phyloP scores from a whole-genome alignment of 768 basidiomycete species.

The Phylloporus scabripes region DNA sequence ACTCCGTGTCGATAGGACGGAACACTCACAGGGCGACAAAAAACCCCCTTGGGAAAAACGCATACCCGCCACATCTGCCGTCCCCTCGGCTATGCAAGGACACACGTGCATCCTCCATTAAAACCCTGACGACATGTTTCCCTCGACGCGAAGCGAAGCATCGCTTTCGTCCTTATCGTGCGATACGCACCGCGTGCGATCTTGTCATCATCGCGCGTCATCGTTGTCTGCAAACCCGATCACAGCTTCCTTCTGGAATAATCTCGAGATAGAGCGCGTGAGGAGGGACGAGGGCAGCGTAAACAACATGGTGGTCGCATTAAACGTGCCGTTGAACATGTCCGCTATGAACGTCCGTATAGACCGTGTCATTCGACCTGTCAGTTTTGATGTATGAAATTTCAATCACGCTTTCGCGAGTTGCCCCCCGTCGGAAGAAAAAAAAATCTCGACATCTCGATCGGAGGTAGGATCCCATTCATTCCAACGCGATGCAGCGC shows the following conservation, averaged over 20 bases:
- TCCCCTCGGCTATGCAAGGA: not conserved
- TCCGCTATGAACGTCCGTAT: not conserved
- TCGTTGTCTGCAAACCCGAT: not conserved
- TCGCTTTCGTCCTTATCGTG: not conserved
- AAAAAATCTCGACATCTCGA: not conserved
- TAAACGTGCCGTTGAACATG: not conserved
- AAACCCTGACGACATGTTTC: not conserved
- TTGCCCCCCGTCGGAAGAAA: not conserved
- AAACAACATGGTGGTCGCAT: not conserved
- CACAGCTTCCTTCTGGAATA: not conserved
- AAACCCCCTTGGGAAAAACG: not conserved
- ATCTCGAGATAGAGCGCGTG: not conserved
- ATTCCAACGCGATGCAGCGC: conserved; percentile 1
- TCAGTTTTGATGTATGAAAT: not conserved
- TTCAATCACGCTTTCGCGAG: not conserved
- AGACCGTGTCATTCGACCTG: not conserved
- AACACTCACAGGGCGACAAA: not conserved
- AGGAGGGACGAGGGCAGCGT: not conserved
- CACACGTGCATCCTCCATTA: conserved; percentile 1
- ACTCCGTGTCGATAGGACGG: not conserved
- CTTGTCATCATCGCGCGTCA: not conserved
- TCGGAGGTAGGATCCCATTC: not conserved
- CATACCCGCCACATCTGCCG: not conserved
- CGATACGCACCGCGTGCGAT: not conserved
- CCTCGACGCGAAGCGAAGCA: not conserved